Base-by-base conservation (phyloP, 2,329 filamentous ascomycete species). In the Clathrospora elynae region DNA sequence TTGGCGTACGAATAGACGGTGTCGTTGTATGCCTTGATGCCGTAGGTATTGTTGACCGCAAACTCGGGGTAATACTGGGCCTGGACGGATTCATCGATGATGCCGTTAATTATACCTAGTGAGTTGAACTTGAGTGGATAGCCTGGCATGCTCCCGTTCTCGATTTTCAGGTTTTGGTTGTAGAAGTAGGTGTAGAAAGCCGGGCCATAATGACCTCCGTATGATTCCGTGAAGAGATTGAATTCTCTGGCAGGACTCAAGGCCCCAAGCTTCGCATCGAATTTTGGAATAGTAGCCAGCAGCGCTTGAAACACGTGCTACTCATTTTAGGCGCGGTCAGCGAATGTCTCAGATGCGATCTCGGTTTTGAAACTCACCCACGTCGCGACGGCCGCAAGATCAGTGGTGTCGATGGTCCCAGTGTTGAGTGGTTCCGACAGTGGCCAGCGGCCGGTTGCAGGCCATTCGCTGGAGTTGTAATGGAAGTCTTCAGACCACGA, bases 1-100 rank as follows among this genome's bases (percentile, higher is more conserved):
- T 78, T 80, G 66, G 79, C 79, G 54, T 79, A 82, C 42, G 77
- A 74, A 62, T 83, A 82, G 4, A 82, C 75, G 2, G 78, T 81
- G 14, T 83, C 77, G 50, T 83, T 83, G 54, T 81, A 71, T 1
- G 71, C 64, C 48, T 73, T 73, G 55, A 81, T 79, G 25, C 77
- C 78, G 44, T 82, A 83, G 7, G 78, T 78, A 56, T 81, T 81
- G 63, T 80, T 73, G 13, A 75, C 67, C 1, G 78, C 76, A 40
- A 80, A 79, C 33, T 79, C 75, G 0, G 78, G 77, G 42, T 79
- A 80, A 42, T 74, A 65, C 5, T 56, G 66, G 10, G 69, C 68
- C 47, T 83, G 80, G 30, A 79, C 75, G 4, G 64, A 69, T 44
- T 78, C 75, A 20, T 62, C 59, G 16, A 61, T 57, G 28, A 59